Conservation (phyloP, 441 rosid genomes). For the Populus hybrid region DNA sequence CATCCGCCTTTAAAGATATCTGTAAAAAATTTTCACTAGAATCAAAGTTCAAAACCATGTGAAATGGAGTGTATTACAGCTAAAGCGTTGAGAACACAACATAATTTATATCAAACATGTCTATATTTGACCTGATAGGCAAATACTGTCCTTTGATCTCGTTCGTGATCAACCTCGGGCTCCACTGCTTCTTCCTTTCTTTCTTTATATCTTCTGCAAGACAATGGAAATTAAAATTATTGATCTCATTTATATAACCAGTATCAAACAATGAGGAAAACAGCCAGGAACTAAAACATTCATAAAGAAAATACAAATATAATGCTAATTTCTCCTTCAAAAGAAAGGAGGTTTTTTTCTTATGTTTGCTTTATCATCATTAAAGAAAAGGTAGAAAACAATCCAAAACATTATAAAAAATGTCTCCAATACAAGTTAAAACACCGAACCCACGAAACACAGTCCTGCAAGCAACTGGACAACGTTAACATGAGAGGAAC, state of each 20-base stretch:
- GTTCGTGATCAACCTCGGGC: slow-evolving; percentile 96
- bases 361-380: no score
- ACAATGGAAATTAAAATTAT: slow-evolving; percentile 26
- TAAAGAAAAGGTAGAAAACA: no score
- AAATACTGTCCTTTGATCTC: slow-evolving; percentile 98
- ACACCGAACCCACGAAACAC: no score
- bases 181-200: slow-evolving; percentile 77
- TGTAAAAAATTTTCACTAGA: slow-evolving; percentile 30
- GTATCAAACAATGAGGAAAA: background rate
- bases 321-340: no score
- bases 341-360: no score
- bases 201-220: slow-evolving; percentile 74
- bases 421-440: no score
- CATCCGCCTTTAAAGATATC: slow-evolving; percentile 93
- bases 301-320: no score
- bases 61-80: background rate
- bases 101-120: background rate
- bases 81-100: background rate
- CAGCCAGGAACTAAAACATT: slow-evolving; percentile 4
- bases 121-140: slow-evolving; percentile 76
- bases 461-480: no score
- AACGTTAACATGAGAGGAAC: no score
- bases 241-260: slow-evolving; percentile 12
- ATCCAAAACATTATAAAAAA: no score
- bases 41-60: slow-evolving; percentile 5